phyloP scores from a whole-genome alignment of 2,329 filamentous ascomycete genomes.

The Penicillium sp. region DNA sequence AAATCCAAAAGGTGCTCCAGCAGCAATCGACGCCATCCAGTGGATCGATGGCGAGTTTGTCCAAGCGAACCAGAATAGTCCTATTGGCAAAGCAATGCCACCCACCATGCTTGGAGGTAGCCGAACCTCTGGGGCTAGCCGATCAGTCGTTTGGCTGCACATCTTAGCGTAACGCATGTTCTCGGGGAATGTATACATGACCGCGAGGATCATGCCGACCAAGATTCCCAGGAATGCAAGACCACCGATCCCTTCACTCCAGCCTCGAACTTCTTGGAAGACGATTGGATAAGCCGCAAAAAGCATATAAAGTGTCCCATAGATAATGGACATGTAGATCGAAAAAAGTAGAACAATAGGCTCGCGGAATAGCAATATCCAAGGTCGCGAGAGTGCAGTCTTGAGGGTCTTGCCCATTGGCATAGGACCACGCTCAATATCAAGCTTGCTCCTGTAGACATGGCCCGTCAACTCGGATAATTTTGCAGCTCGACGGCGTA shows the following conservation, averaged over 20 bases:
- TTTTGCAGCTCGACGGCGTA: conserved; percentile 52
- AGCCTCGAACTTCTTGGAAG: conserved; percentile 45
- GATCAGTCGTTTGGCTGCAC: conserved; percentile 24
- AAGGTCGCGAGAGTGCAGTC: conserved; percentile 52
- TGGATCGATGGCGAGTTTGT: conserved; percentile 52
- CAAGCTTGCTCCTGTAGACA: conserved; percentile 42
- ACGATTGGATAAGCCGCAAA: conserved; percentile 56
- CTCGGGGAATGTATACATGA: conserved; percentile 42
- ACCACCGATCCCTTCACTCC: conserved; percentile 50
- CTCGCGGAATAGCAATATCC: conserved; percentile 39
- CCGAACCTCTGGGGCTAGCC: conserved; percentile 59
- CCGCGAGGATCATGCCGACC: conserved; percentile 43
- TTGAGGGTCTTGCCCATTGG: conserved; percentile 44
- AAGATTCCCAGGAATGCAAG: conserved; percentile 53
- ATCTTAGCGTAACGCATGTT: conserved; percentile 39
- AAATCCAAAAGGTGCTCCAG: conserved; percentile 44
- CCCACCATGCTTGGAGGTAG: conserved; percentile 55
- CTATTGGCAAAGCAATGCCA: conserved; percentile 56
- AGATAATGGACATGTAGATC: conserved; percentile 29
- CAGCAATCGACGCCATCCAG: conserved; percentile 43
- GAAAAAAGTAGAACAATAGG: conserved; percentile 27
- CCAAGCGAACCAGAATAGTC: conserved; percentile 65
- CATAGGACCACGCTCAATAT: conserved; percentile 44
- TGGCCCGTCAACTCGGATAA: conserved; percentile 30
- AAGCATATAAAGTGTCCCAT: conserved; percentile 47